phyloP scores from a whole-genome alignment of 2,329 filamentous ascomycete genomes.

The Gaeumannomyces sp. region DNA sequence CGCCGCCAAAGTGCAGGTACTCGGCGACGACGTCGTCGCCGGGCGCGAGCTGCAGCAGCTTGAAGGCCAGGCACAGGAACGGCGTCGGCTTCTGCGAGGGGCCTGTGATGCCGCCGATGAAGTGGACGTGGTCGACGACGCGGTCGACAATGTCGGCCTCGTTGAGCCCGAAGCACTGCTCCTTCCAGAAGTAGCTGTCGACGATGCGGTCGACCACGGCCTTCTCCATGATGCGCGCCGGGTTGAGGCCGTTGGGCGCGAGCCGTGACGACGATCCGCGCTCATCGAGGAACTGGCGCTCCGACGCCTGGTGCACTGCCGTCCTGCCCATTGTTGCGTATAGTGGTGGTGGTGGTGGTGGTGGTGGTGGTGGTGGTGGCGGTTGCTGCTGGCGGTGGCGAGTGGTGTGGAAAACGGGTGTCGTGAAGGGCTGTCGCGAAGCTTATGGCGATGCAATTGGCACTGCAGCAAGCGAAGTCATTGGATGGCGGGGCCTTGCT shows the following conservation, averaged over 20 bases:
- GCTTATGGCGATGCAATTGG: no score
- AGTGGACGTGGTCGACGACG: constrained; percentile 73
- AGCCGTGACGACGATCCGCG: constrained; percentile 67
- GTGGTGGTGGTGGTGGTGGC: no score
- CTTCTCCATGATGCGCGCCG: constrained; percentile 93
- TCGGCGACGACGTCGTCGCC: constrained; percentile 70
- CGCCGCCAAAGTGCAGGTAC: constrained; percentile 71
- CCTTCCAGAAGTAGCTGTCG: constrained; percentile 96
- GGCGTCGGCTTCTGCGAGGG: constrained; percentile 79
- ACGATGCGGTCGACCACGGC: constrained; percentile 92
- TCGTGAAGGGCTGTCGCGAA: no score
- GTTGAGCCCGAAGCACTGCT: constrained; percentile 96
- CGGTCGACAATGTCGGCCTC: constrained; percentile 78
- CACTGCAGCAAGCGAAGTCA: not conserved
- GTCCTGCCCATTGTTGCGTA: constrained; percentile 4
- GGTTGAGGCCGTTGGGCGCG: constrained; percentile 83
- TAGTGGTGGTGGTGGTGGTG: not conserved
- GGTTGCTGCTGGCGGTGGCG: no score
- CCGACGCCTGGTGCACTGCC: constrained; percentile 64
- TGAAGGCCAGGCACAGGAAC: constrained; percentile 91
- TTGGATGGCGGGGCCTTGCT: no score
- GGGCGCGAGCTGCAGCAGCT: constrained; percentile 83
- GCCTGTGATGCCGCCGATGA: constrained; percentile 84
- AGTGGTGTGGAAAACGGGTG: no score
- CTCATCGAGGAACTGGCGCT: constrained; percentile 78